Evolutionary conservation across 2,329 filamentous ascomycete genomes (phyloP), one percentile per base, ranked within the genome.

Genomic region (Tolypocladium ovalisporum): DNA sequence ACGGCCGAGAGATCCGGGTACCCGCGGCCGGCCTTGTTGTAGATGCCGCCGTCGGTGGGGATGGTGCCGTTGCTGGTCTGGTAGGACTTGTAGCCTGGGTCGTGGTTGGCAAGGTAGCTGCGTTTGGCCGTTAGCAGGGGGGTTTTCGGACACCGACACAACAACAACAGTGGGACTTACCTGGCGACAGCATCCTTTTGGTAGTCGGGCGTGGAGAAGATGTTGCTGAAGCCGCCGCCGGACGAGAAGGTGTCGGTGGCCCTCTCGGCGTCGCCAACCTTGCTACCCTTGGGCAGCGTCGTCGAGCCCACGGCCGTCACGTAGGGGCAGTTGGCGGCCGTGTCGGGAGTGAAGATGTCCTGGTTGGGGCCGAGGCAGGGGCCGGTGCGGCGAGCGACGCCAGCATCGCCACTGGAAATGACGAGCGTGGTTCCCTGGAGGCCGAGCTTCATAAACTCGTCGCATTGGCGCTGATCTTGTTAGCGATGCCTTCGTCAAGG

Each of bases 401-500:
- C 63, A 24, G 60, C 54, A 44, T 65, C 62, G 22, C 63, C 60
- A 35, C 57, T 59, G 2, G 77, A 75, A 60, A 76, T 77, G 37
- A 82, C 57, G 22, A 82, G 68, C 1, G 76, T 75, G 13, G 80
- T 72, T 24, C 79, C 79, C 63, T 75, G 75, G 9, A 82, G 73
- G 22, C 76, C 79, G 2, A 83, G 74, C 70, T 83, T 83, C 75
- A 82, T 75, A 66, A 79, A 82, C 70, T 82, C 79, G 57, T 72
- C 68, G 64, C 80, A 83, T 66, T 83, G 80, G 3, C 80, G 71
- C 54, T 71, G 44, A 17, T 49, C 44, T 12, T 19, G 44, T 49
- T 17, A 49, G 66, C 75, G 75, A 27, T 3, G 24, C 42, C 12
- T 17, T 47, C 24, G 12, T 2, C 4, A 17, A 15, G 24, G 7